phyloP scores from a whole-genome alignment of 352 stramenopile genomes.

The Pythium chondricola region DNA sequence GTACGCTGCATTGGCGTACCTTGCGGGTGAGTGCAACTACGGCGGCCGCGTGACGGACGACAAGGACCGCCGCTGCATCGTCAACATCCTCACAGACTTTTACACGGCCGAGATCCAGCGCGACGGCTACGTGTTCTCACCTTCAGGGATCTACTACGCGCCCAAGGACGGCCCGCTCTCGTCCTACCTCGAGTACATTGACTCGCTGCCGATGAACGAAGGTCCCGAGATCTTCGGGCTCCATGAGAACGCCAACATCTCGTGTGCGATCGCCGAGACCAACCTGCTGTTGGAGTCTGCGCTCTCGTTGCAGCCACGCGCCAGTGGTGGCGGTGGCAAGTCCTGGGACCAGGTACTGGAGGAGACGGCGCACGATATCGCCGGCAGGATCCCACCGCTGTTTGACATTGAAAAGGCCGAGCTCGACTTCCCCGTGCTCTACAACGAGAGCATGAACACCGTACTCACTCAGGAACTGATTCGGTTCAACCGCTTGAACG shows the following conservation, averaged over 20 bases:
- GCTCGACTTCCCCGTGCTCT: constrained; percentile 77
- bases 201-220: constrained; percentile 81
- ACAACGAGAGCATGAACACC: constrained; percentile 87
- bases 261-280: constrained; percentile 83
- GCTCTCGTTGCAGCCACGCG: constrained; percentile 86
- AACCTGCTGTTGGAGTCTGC: constrained; percentile 85
- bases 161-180: constrained; percentile 39
- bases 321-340: constrained; percentile 71
- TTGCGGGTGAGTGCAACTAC: constrained; percentile 94
- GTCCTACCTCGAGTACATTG: constrained; percentile 73
- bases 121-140: constrained; percentile 76
- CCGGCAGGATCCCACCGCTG: constrained; percentile 43
- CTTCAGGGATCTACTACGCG: constrained; percentile 79
- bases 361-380: constrained; percentile 87
- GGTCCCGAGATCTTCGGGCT: constrained; percentile 81
- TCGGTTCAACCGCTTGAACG: constrained; percentile 87
- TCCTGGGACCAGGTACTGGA: constrained; percentile 87
- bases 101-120: constrained; percentile 72
- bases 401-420: constrained; percentile 91
- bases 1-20: constrained; percentile 89
- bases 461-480: constrained; percentile 88
- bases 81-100: constrained; percentile 83
- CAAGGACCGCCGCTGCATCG: constrained; percentile 87
- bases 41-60: constrained; percentile 93
- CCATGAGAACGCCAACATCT: constrained; percentile 86